phyloP scores from a whole-genome alignment of 768 basidiomycete genomes.

The Termitomyces sp. region DNA sequence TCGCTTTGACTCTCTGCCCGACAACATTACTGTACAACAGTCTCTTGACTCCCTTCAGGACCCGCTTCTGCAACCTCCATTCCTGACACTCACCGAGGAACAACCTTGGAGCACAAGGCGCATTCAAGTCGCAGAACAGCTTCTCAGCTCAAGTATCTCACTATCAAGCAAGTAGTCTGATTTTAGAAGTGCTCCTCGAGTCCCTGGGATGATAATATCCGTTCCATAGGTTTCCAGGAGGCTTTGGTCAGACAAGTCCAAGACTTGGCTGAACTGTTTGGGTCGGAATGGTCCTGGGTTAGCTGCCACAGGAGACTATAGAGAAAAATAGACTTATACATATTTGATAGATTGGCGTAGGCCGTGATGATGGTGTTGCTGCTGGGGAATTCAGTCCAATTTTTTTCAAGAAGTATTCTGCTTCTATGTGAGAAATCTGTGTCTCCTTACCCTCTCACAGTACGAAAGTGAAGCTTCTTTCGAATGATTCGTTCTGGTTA shows the following conservation, averaged over 20 bases:
- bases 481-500: constrained; percentile 49
- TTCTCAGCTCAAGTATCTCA: constrained; percentile 32
- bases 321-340: neutral
- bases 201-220: neutral
- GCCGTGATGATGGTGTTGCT: constrained; percentile 50
- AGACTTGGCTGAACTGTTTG: constrained; percentile 50
- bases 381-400: constrained; percentile 60
- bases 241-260: constrained; percentile 50
- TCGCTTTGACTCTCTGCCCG: constrained; percentile 47
- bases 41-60: constrained; percentile 36
- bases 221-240: constrained; percentile 42
- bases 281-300: constrained; percentile 49
- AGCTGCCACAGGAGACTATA: constrained; percentile 5
- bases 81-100: constrained; percentile 29
- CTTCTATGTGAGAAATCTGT: constrained; percentile 15
- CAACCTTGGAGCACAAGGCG: constrained; percentile 51
- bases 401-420: constrained; percentile 44
- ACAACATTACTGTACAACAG: constrained; percentile 42
- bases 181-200: neutral
- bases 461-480: constrained; percentile 26
- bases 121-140: constrained; percentile 39
- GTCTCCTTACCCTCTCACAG: neutral
- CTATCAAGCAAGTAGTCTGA: constrained; percentile 28
- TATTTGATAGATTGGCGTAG: constrained; percentile 44
- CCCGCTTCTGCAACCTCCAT: constrained; percentile 30